phyloP scores from a whole-genome alignment of 495 filamentous ascomycete species.

The Penicillium coprophilum region DNA sequence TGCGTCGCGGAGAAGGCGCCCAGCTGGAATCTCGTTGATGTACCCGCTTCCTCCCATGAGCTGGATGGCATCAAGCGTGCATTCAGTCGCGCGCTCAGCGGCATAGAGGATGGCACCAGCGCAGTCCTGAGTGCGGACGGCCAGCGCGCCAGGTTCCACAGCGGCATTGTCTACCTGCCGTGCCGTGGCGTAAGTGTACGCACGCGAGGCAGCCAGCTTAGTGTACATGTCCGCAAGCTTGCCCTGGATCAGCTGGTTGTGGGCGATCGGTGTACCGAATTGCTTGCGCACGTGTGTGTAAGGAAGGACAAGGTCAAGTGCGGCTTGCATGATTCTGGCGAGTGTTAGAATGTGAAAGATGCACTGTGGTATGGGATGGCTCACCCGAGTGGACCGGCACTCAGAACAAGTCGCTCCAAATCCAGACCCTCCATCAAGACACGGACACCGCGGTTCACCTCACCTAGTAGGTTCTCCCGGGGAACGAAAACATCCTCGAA shows the following conservation, averaged over 20 bases:
- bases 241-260: conserved; percentile 92
- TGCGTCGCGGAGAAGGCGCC: conserved; percentile 79
- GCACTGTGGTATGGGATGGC: neutral
- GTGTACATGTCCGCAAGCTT: conserved; percentile 98
- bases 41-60: conserved; percentile 95
- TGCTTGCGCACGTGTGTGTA: conserved; percentile 89
- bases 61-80: conserved; percentile 87
- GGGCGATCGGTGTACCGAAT: conserved; percentile 82
- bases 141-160: conserved; percentile 32
- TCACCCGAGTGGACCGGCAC: conserved; percentile 81
- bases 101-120: conserved; percentile 94
- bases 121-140: conserved; percentile 83
- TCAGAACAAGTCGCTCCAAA: conserved; percentile 88
- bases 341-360: conserved; percentile 14
- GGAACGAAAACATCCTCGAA: conserved; percentile 95
- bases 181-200: conserved; percentile 81
- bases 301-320: conserved; percentile 82
- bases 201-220: conserved; percentile 74
- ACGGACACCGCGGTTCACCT: conserved; percentile 75
- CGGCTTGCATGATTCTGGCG: conserved; percentile 83
- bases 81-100: conserved; percentile 89
- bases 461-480: conserved; percentile 73
- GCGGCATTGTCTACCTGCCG: conserved; percentile 70
- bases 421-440: conserved; percentile 97
- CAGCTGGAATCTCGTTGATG: conserved; percentile 90